A percentile compares a stretch with the other conserved stretches of the same genome.
Evolutionary conservation across 2,329 filamentous ascomycete species (phyloP).

Genomic region (Pseudovirgaria hyperparasitica): DNA sequence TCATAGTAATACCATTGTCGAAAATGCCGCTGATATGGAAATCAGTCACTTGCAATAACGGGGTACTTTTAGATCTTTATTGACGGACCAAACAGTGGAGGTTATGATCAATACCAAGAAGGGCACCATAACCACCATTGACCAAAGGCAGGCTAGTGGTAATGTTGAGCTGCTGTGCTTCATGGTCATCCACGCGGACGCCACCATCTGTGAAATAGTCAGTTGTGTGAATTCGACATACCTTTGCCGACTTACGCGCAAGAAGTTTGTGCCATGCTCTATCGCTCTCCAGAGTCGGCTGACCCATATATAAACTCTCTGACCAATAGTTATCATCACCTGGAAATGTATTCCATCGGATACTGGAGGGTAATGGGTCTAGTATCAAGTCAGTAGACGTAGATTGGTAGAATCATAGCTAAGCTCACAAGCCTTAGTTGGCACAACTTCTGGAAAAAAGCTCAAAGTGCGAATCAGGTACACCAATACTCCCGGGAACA

Average conservation of each 20-base stretch:
- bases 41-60: background rate
- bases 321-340: constrained; percentile 2
- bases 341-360: constrained; percentile 1
- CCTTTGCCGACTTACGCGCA: background rate
- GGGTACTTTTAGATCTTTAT: too few species aligned
- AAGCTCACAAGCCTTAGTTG: background rate
- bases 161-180: constrained; percentile 3
- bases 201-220: background rate
- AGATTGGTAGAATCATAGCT: background rate
- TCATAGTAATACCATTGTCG: constrained; percentile 3
- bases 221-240: constrained; percentile 1
- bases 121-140: constrained; percentile 1
- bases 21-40: constrained; percentile 1
- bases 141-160: constrained; percentile 1
- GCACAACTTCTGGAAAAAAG: background rate
- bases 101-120: constrained; percentile 4
- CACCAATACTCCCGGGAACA: background rate
- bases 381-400: background rate
- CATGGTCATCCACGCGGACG: constrained; percentile 1
- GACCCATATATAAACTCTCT: constrained; percentile 1
- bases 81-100: constrained; percentile 3
- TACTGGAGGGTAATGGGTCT: constrained; percentile 1
- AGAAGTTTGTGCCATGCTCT: constrained; percentile 2
- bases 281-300: constrained; percentile 3
- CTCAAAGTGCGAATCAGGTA: background rate